phyloP scores from a whole-genome alignment of 768 basidiomycete genomes.

The Leccinum truebloodii region DNA sequence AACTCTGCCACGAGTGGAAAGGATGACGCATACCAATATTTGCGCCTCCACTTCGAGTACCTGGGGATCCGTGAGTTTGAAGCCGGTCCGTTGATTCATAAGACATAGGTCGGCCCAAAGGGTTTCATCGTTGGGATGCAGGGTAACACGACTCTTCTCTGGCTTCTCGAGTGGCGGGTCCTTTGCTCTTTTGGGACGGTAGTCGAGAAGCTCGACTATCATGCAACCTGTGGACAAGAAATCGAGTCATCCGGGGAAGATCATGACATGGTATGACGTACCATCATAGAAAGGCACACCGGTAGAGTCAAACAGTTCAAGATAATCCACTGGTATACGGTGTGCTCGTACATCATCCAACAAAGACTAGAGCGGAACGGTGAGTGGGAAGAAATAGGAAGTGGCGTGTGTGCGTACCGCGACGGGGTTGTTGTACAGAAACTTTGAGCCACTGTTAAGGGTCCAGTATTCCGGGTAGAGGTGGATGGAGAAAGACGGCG shows the following conservation, averaged over 20 bases:
- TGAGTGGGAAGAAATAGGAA: conserved; percentile 6
- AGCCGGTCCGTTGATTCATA: conserved; percentile 57
- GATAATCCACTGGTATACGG: conserved; percentile 83
- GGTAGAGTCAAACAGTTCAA: conserved; percentile 75
- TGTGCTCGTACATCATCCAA: conserved; percentile 83
- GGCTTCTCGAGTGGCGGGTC: conserved; percentile 61
- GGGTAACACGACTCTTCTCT: conserved; percentile 66
- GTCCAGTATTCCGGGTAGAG: conserved; percentile 81
- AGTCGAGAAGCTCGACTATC: conserved; percentile 82
- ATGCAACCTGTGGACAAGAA: conserved; percentile 60
- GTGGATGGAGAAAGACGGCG: conserved; percentile 78
- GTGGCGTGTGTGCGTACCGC: conserved; percentile 43
- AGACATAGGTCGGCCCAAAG: conserved; percentile 79
- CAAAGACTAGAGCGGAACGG: conserved; percentile 51
- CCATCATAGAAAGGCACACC: conserved; percentile 84
- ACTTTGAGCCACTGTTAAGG: conserved; percentile 79
- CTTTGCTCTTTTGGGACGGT: conserved; percentile 58
- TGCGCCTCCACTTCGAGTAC: conserved; percentile 74
- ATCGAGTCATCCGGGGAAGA: conserved; percentile 3
- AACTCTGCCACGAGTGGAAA: background rate
- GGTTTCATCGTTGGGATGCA: conserved; percentile 77
- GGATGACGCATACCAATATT: conserved; percentile 53
- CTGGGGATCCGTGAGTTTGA: conserved; percentile 69
- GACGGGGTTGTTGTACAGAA: conserved; percentile 76
- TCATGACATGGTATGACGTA: conserved; percentile 33